Conservation (phyloP, 2,329 filamentous ascomycete genomes). For the Alternaria viburni region DNA sequence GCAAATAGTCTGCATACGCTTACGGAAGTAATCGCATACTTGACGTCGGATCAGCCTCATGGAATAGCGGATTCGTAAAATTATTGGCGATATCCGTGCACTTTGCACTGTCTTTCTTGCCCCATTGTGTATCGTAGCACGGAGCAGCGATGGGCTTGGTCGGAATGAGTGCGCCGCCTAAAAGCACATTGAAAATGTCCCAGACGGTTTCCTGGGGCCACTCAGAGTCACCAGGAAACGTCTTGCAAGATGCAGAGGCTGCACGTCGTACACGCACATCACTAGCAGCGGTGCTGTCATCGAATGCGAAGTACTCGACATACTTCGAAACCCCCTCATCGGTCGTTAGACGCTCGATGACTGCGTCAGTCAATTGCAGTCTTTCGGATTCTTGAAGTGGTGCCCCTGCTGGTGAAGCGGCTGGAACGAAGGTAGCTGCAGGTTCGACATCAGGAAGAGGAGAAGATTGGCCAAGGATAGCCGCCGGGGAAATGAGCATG, state of each 20-base stretch:
- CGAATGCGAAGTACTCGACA: conserved; percentile 8
- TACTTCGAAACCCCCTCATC: not conserved
- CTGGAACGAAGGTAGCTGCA: conserved; percentile 5
- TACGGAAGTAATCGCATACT: not conserved
- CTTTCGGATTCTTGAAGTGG: conserved; percentile 5
- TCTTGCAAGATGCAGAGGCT: conserved; percentile 17
- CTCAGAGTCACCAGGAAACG: conserved; percentile 18
- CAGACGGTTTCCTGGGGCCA: conserved; percentile 21
- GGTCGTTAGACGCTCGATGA: not conserved
- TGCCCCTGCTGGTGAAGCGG: not conserved
- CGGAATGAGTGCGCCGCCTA: conserved; percentile 19
- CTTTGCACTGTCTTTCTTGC: conserved; percentile 4
- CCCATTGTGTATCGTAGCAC: conserved; percentile 25
- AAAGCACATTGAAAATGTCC: conserved; percentile 19
- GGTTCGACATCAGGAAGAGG: not conserved
- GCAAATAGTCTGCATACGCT: not conserved
- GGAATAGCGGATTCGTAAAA: conserved; percentile 16
- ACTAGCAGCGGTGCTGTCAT: not conserved
- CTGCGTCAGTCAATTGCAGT: conserved; percentile 3
- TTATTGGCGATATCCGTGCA: conserved; percentile 14
- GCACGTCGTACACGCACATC: not conserved
- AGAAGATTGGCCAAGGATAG: not conserved
- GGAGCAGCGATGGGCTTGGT: conserved; percentile 23
- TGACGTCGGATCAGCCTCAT: conserved; percentile 37
- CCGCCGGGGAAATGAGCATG: not conserved